Conservation (phyloP, 345 rosid genomes). For the Acer saccharum region DNA sequence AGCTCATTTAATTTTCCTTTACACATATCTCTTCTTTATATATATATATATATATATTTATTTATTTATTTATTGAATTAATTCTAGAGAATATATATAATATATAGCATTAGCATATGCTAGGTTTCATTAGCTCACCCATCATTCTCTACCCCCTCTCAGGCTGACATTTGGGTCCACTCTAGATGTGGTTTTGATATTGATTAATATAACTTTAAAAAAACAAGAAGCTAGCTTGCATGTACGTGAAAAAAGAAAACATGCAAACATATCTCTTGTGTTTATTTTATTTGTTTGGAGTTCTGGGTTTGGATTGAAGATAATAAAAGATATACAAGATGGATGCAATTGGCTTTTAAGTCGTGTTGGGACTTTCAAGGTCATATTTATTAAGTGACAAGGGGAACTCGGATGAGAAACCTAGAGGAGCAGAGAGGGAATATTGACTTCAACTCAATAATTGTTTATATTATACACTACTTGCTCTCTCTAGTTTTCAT, state of each 20-base stretch:
- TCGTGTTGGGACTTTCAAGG: neutral
- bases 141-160: slow-evolving; percentile 30
- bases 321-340: neutral
- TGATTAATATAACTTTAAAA: neutral
- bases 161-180: slow-evolving; percentile 39
- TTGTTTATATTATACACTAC: neutral
- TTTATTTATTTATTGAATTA: no score
- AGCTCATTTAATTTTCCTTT: slow-evolving; percentile 7
- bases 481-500: neutral
- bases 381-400: no score
- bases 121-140: slow-evolving; percentile 30
- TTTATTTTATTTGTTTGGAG: neutral
- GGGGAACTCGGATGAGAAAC: no score
- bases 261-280: slow-evolving; percentile 16
- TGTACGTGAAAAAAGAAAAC: slow-evolving; percentile 10
- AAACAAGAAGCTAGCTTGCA: neutral
- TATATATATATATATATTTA: no score
- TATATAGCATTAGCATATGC: neutral
- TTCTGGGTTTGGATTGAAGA: neutral
- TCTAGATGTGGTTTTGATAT: slow-evolving; percentile 4
- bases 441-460: slow-evolving; percentile 1
- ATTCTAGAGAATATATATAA: no score
- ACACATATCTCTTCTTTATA: slow-evolving; percentile 14
- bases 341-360: neutral
- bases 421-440: neutral